These are phyloP conservation scores for Zygotorulaspora florentina DNA, from an alignment of 805 yeast species.

Conservation along the genomic window DNA sequence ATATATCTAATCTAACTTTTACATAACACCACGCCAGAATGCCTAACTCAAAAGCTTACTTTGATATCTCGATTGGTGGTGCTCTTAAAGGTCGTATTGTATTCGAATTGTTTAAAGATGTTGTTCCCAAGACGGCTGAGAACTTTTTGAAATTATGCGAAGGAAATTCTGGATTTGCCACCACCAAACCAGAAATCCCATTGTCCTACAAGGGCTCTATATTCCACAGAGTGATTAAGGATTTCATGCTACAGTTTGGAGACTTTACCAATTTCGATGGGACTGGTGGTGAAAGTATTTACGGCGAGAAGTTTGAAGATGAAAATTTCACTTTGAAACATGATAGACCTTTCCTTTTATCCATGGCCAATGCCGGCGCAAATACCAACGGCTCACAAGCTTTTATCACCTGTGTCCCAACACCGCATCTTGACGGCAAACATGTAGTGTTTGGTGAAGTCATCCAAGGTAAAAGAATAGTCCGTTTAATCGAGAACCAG, in stretches of 20 bases:
- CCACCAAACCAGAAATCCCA: slow-evolving; percentile 41
- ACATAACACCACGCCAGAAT: slow-evolving; percentile 1
- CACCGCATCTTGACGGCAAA: slow-evolving; percentile 93
- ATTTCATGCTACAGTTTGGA: slow-evolving; percentile 93
- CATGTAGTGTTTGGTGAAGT: slow-evolving; percentile 96
- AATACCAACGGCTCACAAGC: slow-evolving; percentile 95
- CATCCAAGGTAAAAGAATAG: slow-evolving; percentile 72
- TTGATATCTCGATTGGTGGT: slow-evolving; percentile 76
- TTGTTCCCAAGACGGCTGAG: slow-evolving; percentile 85
- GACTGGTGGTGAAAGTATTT: slow-evolving; percentile 79
- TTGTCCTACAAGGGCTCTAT: slow-evolving; percentile 73
- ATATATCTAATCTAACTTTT: background rate
- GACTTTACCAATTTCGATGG: slow-evolving; percentile 75
- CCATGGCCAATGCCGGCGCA: slow-evolving; percentile 98
- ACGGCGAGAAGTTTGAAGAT: slow-evolving; percentile 85
- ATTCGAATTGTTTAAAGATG: slow-evolving; percentile 65
- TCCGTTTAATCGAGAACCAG: slow-evolving; percentile 69
- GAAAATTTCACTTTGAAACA: slow-evolving; percentile 78
- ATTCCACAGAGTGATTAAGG: slow-evolving; percentile 89
- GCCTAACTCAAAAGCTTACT: slow-evolving; percentile 54
- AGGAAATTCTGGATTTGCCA: slow-evolving; percentile 62
- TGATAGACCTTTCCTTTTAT: slow-evolving; percentile 78
- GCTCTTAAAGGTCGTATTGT: slow-evolving; percentile 68
- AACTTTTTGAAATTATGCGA: slow-evolving; percentile 86
- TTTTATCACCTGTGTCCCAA: slow-evolving; percentile 85